phyloP scores from a whole-genome alignment of 108 stramenopile genomes.

The Fragilaria radians region DNA sequence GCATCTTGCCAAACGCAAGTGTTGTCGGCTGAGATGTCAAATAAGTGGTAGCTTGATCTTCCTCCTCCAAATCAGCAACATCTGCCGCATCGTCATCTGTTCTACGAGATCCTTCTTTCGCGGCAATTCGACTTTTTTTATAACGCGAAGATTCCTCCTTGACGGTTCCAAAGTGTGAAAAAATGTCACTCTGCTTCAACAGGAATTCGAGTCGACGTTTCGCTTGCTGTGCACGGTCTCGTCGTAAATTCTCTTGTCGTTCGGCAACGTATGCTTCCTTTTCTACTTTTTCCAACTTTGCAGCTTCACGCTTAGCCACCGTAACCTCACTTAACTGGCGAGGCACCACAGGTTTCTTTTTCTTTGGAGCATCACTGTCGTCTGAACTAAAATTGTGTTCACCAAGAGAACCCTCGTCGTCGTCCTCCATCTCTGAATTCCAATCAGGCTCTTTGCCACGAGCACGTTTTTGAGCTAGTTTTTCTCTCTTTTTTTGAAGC shows the following conservation, averaged over 20 bases:
- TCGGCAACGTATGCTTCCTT: constrained; percentile 65
- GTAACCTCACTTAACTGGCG: constrained; percentile 39
- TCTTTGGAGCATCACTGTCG: constrained; percentile 15
- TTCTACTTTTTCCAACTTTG: constrained; percentile 44
- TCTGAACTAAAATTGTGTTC: constrained; percentile 36
- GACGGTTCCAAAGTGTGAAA: constrained; percentile 89
- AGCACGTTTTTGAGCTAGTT: constrained; percentile 10
- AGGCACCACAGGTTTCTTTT: constrained; percentile 32
- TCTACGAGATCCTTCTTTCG: background rate
- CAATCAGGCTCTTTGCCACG: constrained; percentile 27
- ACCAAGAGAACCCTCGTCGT: constrained; percentile 25
- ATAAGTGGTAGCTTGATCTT: constrained; percentile 69
- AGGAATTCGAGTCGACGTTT: constrained; percentile 91
- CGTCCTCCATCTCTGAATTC: constrained; percentile 36
- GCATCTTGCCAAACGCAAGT: constrained; percentile 73
- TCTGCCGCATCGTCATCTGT: background rate
- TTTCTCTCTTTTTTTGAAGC: constrained; percentile 37
- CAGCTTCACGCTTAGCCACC: constrained; percentile 32
- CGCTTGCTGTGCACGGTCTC: constrained; percentile 67
- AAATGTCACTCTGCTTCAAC: constrained; percentile 93
- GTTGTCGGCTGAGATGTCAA: constrained; percentile 82
- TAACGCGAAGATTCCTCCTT: constrained; percentile 63
- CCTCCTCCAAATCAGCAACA: constrained; percentile 49
- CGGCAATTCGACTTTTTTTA: constrained; percentile 18
- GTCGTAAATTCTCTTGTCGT: constrained; percentile 64